A percentile compares a stretch with the other conserved stretches of the same genome.
These are phyloP conservation scores for Beauveria sp. DNA, from an alignment of 2,329 filamentous ascomycete genomes.

Conservation along the genomic window DNA sequence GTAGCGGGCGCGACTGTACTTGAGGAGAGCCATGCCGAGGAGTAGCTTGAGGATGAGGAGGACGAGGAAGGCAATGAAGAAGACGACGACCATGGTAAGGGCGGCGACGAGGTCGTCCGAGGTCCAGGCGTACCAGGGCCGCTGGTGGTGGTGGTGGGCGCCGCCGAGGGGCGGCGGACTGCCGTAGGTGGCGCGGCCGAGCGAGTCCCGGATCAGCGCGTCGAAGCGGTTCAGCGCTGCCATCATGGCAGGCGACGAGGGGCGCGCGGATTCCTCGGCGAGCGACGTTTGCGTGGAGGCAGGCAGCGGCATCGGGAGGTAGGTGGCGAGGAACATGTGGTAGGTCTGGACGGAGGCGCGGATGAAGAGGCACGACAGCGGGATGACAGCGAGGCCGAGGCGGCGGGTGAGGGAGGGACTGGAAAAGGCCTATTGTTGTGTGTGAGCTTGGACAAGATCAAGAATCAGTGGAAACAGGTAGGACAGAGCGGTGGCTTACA, in stretches of 20 bases:
- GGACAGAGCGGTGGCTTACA: conserved; percentile 37
- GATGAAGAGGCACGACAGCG: conserved; percentile 90
- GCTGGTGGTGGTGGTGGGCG: conserved; percentile 21
- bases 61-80: conserved; percentile 77
- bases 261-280: conserved; percentile 52
- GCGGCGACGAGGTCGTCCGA: conserved; percentile 69
- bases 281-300: conserved; percentile 59
- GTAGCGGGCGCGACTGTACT: conserved; percentile 73
- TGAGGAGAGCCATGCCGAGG: conserved; percentile 79
- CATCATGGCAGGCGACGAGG: conserved; percentile 65
- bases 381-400: conserved; percentile 84
- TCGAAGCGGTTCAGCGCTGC: conserved; percentile 76
- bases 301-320: conserved; percentile 66
- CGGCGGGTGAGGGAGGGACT: conserved; percentile 85
- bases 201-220: conserved; percentile 63
- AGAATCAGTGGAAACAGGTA: background rate
- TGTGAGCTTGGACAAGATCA: conserved; percentile 8
- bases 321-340: conserved; percentile 91
- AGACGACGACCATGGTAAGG: conserved; percentile 76
- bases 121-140: conserved; percentile 48
- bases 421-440: conserved; percentile 61
- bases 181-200: conserved; percentile 66
- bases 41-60: conserved; percentile 79
- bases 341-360: conserved; percentile 92
- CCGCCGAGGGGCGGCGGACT: conserved; percentile 34